Evolutionary conservation across 306 rosid genomes (phyloP).

Genomic region (Astragalus glycyphyllos): DNA sequence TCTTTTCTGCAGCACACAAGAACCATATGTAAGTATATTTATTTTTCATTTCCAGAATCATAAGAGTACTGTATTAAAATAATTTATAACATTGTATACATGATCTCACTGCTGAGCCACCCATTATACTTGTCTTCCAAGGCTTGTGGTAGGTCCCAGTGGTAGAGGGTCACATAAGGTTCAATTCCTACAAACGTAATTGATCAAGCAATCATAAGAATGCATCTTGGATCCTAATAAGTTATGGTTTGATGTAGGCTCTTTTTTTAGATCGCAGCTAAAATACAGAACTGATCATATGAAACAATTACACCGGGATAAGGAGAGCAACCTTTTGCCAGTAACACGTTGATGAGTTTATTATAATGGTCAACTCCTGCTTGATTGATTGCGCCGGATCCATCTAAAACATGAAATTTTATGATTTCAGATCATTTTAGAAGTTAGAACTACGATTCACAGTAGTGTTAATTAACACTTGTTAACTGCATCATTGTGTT

Average conservation of each 20-base stretch:
- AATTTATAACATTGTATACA: constrained; percentile 51
- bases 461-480: not conserved
- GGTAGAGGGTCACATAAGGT: constrained; percentile 92
- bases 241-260: not conserved
- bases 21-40: not conserved
- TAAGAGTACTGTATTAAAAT: constrained; percentile 6
- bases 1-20: constrained; percentile 62
- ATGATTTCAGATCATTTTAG: constrained; percentile 13
- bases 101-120: constrained; percentile 79
- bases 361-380: constrained; percentile 88
- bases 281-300: not conserved
- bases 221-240: not conserved
- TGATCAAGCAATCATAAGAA: constrained; percentile 33
- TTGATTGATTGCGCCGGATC: constrained; percentile 73
- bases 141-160: constrained; percentile 97
- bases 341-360: constrained; percentile 75
- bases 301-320: constrained; percentile 3
- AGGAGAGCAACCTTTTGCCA: constrained; percentile 68
- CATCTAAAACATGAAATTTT: constrained; percentile 57
- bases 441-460: not conserved
- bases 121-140: constrained; percentile 83
- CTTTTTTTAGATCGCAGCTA: not conserved
- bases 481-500: constrained; percentile 1
- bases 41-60: constrained; percentile 3
- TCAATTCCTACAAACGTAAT: constrained; percentile 62